Evolutionary conservation across 164 flowering plant species (phyloP).

Genomic region (Vitis cinerea): DNA sequence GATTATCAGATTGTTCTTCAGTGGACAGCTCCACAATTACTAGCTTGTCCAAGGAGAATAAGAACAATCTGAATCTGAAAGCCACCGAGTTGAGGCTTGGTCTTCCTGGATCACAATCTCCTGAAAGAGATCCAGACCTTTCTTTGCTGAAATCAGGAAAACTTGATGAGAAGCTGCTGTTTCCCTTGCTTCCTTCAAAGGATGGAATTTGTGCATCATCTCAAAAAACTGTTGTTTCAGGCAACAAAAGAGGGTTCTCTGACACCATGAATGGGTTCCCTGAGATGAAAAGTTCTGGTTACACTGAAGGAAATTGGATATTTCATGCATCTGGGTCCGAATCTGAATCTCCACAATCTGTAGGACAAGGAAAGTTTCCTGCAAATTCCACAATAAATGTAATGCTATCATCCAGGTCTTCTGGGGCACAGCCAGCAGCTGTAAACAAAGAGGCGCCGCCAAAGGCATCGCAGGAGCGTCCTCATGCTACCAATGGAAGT

Average conservation of each 20-base stretch:
- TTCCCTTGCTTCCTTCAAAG: slow-evolving; percentile 69
- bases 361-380: slow-evolving; percentile 46
- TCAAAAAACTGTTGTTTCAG: slow-evolving; percentile 54
- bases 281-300: slow-evolving; percentile 37
- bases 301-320: slow-evolving; percentile 61
- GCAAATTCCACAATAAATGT: slow-evolving; percentile 28
- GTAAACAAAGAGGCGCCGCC: slow-evolving; percentile 45
- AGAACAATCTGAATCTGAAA: slow-evolving; percentile 58
- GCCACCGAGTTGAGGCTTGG: slow-evolving; percentile 94
- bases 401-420: slow-evolving; percentile 35
- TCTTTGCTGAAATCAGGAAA: slow-evolving; percentile 37
- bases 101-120: slow-evolving; percentile 90
- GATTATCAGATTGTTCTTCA: slow-evolving; percentile 78
- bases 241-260: slow-evolving; percentile 88
- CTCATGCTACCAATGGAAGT: slow-evolving; percentile 32
- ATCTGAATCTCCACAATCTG: slow-evolving; percentile 35
- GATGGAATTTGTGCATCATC: slow-evolving; percentile 47
- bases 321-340: slow-evolving; percentile 39
- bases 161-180: slow-evolving; percentile 77
- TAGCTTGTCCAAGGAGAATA: slow-evolving; percentile 43
- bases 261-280: slow-evolving; percentile 71
- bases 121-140: slow-evolving; percentile 58
- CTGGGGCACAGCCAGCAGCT: slow-evolving; percentile 36
- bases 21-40: slow-evolving; percentile 72
- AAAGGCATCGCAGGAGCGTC: slow-evolving; percentile 42